Base-by-base conservation (phyloP, 2,329 filamentous ascomycete genomes). In the Alternaria brassicicola region DNA sequence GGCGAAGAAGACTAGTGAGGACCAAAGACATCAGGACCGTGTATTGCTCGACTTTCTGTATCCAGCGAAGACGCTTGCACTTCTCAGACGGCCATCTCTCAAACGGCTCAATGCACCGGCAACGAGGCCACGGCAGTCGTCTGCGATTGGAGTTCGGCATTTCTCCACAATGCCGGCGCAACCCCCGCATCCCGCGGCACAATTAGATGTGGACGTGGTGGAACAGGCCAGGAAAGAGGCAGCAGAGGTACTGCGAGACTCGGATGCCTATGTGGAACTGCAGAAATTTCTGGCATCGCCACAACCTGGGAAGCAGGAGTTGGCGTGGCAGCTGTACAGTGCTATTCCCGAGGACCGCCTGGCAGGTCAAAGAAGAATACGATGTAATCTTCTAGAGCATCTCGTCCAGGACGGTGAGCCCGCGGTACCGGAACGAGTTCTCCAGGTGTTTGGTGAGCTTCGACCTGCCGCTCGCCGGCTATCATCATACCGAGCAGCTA, bases 21-120 rank as follows among this genome's bases (percentile, higher is more conserved):
- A 50, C 31, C 26, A 42, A 10, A 47, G 31, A 58, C 15, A 35
- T 33, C 51, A 51, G 36, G 49, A 69, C 21, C 58, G 55, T 35
- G 42, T 61, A 30, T 59, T 81, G 33, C 76, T 83, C 48, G 81
- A 83, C 51, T 83, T 83, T 54, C 68, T 83, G 7, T 83, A 82
- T 57, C 81, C 81, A 17, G 74, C 77, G 21, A 78, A 78, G 52
- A 78, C 80, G 2, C 66, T 81, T 53, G 77, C 78, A 3, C 74
- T 78, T 55, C 65, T 81, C 52, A 66, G 65, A 36, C 57, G 56
- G 6, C 62, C 76, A 13, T 70, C 74, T 4, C 51, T 53, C 8
- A 63, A 65, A 45, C 58, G 62, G 2, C 57, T 55, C 41, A 73
- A 76, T 45, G 51, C 60, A 23, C 63, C 66, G 55, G 69, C 75